These are phyloP conservation scores for Salix viminalis DNA, from an alignment of 345 rosid genomes.

Conservation along the genomic window DNA sequence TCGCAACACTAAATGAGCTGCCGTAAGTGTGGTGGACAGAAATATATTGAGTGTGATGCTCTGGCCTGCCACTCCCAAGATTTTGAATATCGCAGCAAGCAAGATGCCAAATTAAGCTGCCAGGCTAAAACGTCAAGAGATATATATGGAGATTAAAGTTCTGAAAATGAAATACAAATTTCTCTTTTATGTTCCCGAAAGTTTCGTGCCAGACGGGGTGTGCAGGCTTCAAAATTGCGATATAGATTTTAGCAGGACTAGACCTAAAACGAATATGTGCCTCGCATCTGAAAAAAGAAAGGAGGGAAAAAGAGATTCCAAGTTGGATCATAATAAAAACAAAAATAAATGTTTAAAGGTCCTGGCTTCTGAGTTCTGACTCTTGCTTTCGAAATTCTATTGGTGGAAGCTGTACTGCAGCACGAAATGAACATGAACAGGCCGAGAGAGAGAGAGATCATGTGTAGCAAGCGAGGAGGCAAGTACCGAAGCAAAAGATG, in stretches of 20 bases:
- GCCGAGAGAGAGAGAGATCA: not conserved
- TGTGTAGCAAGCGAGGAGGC: not conserved
- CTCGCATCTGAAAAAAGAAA: not conserved
- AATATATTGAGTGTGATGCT: not conserved
- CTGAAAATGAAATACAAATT: not conserved
- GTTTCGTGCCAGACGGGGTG: not conserved
- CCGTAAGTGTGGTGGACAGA: not conserved
- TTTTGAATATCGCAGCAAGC: not conserved
- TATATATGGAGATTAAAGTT: not conserved
- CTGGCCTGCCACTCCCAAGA: not conserved
- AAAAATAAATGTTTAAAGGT: not conserved
- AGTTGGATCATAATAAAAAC: not conserved
- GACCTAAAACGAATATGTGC: not conserved
- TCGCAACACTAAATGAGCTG: not conserved
- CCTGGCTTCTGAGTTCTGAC: slow-evolving; percentile 2
- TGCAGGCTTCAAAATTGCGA: not conserved
- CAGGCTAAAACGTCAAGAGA: not conserved
- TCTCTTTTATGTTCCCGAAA: not conserved
- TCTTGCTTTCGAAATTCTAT: slow-evolving; percentile 4
- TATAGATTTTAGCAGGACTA: not conserved
- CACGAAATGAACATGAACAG: slow-evolving; percentile 2
- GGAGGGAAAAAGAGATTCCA: not conserved
- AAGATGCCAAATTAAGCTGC: not conserved
- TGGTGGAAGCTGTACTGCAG: slow-evolving; percentile 15
- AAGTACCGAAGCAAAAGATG: slow-evolving; percentile 16